Base-by-base conservation (phyloP, 805 yeast genomes). In the Kregervanrija pseudodelftensis region DNA sequence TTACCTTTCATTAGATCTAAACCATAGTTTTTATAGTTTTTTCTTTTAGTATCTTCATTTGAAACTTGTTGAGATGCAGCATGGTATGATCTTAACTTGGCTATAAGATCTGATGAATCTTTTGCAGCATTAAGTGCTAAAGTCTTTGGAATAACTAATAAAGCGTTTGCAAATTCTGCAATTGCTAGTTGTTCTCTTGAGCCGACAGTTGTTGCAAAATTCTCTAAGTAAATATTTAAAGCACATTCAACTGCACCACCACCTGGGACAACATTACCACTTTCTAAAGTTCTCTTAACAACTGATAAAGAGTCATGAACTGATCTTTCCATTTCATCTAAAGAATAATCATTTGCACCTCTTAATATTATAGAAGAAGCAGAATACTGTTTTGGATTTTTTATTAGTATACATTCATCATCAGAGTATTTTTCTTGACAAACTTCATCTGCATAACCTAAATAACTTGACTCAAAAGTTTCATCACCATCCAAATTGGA, bases 181-280 rank as follows among this genome's bases (percentile, higher is more conserved):
- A 93, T 93, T 13, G 99, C 98, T 58, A 93, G 76, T 66, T 93
- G 99, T 66, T 93, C 99, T 60, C 99, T 80, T 14, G 96, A 87
- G 3, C 98, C 97, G 42, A 93, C 91, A 1, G 98, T 89, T 8
- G 98, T 93, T 41, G 99, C 99, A 66, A 93, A 93, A 64, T 87
- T 91, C 66, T 93, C 99, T 63, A 93, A 73, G 64, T 87, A 93
- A 43, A 93, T 89, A 69, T 89, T 90, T 60, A 93, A 75, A 2
- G 98, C 98, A 42, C 95, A 76, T 69, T 93, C 99, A 33, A 93
- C 99, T n/a, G 95, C 95, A 49, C 99, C 99, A 53, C 99, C 99
- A 49, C 99, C 99, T 37, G 99, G 98, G 5, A 93, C 99, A 46
- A 95, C 90, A 53, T 77, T 69, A 15, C 97, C 98, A 58, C 91